These are phyloP conservation scores for Pyronema domesticum DNA, from an alignment of 495 filamentous ascomycete species.

Conservation along the genomic window DNA sequence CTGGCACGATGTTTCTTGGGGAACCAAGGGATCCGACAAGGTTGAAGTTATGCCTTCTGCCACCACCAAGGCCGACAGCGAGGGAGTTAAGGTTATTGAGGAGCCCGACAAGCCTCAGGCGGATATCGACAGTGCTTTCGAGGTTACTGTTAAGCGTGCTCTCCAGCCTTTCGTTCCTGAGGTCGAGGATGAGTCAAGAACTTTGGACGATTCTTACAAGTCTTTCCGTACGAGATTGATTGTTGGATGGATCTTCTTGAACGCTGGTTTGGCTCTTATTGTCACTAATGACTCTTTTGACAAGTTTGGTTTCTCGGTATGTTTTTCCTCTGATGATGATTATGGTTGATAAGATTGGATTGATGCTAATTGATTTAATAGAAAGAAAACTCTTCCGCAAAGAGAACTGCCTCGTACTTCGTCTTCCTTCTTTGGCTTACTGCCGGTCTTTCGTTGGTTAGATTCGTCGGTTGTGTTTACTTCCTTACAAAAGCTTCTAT, in stretches of 20 bases:
- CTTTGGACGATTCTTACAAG: constrained; percentile 94
- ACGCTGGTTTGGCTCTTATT: constrained; percentile 66
- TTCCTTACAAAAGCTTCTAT: constrained; percentile 86
- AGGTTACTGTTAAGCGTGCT: constrained; percentile 88
- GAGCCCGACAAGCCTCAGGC: constrained; percentile 93
- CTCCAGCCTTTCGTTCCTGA: constrained; percentile 62
- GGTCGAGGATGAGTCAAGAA: constrained; percentile 57
- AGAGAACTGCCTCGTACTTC: constrained; percentile 80
- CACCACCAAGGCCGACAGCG: constrained; percentile 60
- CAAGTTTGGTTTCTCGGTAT: constrained; percentile 68
- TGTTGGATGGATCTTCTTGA: constrained; percentile 86
- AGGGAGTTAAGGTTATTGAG: constrained; percentile 73
- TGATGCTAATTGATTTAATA: constrained; percentile 27
- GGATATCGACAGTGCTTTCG: constrained; percentile 96
- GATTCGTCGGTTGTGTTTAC: constrained; percentile 82
- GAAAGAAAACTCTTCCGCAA: constrained; percentile 32
- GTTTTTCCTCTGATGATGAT: constrained; percentile 24
- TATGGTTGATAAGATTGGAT: constrained; percentile 1
- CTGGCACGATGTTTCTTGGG: constrained; percentile 99
- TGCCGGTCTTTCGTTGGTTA: constrained; percentile 60
- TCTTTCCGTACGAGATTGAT: constrained; percentile 92
- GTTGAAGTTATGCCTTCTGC: constrained; percentile 85
- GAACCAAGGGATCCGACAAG: constrained; percentile 98
- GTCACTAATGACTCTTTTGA: constrained; percentile 77
- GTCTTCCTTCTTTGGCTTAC: constrained; percentile 80